A percentile compares a stretch with the other conserved stretches of the same genome.
Evolutionary conservation across 495 filamentous ascomycete species (phyloP).

Genomic region (Xylaria acuta): DNA sequence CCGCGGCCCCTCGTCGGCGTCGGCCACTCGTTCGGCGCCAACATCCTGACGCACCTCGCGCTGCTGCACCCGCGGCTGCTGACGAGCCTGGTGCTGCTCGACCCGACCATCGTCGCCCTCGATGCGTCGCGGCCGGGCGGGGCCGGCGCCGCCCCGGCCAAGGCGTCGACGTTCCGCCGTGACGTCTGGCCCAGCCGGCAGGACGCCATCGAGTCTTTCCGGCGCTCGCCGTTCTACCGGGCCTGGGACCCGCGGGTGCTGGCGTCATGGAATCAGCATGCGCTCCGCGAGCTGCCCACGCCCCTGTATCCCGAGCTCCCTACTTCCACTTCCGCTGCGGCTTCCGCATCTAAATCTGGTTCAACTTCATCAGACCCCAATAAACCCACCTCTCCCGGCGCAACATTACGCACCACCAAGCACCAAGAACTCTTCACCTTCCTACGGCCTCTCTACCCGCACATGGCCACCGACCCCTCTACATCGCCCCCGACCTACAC

Average conservation of each 20-base stretch:
- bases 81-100: slow-evolving; percentile 75
- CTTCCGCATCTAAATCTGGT: too few species aligned
- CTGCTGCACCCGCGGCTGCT: slow-evolving; percentile 85
- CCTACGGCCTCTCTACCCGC: slow-evolving; percentile 47
- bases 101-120: slow-evolving; percentile 74
- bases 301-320: slow-evolving; percentile 54
- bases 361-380: background rate
- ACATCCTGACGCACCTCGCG: slow-evolving; percentile 65
- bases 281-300: slow-evolving; percentile 69
- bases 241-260: slow-evolving; percentile 77
- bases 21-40: slow-evolving; percentile 89
- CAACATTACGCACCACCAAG: slow-evolving; percentile 68
- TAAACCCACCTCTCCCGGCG: slow-evolving; percentile 31
- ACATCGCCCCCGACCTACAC: slow-evolving; percentile 7
- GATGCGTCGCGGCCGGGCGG: slow-evolving; percentile 40
- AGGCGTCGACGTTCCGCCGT: slow-evolving; percentile 66
- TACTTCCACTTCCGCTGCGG: background rate
- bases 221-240: slow-evolving; percentile 68
- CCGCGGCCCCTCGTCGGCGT: slow-evolving; percentile 86
- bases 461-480: slow-evolving; percentile 22
- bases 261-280: slow-evolving; percentile 67
- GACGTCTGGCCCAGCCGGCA: slow-evolving; percentile 75
- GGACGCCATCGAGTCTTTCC: slow-evolving; percentile 66
- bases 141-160: slow-evolving; percentile 49
- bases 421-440: slow-evolving; percentile 67